A percentile compares a stretch with the other conserved stretches of the same genome.
These are phyloP conservation scores for Setaria viridis DNA, from an alignment of 202 grass and related monocot genomes.

Conservation along the genomic window DNA sequence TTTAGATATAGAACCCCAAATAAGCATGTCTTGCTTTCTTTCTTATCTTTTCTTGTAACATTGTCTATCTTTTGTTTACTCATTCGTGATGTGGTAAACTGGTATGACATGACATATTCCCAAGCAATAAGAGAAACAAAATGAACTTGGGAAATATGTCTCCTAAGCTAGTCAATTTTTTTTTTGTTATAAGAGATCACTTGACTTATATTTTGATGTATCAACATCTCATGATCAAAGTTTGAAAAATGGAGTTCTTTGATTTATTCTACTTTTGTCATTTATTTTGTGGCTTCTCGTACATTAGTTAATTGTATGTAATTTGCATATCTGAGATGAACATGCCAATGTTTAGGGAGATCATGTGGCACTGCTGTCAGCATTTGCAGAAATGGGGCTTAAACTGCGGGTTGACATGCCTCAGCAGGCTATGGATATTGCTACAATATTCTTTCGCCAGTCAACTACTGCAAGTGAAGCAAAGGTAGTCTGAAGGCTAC, in stretches of 20 bases:
- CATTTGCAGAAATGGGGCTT: conserved; percentile 96
- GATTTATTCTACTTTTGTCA: conserved; percentile 21
- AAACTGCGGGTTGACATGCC: conserved; percentile 98
- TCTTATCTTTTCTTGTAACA: conserved; percentile 5
- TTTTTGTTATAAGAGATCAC: not conserved
- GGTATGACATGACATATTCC: conserved; percentile 17
- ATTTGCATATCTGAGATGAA: conserved; percentile 35
- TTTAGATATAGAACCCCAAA: conserved; percentile 16
- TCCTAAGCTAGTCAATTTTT: not conserved
- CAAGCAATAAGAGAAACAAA: not conserved
- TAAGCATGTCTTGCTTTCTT: conserved; percentile 26
- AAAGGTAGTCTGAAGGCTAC: conserved; percentile 61
- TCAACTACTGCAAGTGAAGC: conserved; percentile 87
- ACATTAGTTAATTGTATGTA: conserved; percentile 22
- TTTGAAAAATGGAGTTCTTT: not conserved
- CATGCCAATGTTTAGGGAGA: conserved; percentile 71
- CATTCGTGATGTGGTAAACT: not conserved
- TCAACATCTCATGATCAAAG: not conserved
- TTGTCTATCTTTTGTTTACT: not conserved
- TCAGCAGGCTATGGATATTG: conserved; percentile 88
- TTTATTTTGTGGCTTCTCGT: conserved; percentile 14
- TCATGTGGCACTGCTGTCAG: conserved; percentile 87
- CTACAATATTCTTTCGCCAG: conserved; percentile 88
- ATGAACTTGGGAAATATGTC: not conserved
- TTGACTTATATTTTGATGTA: conserved; percentile 25